Conservation (phyloP, 495 filamentous ascomycete species). For the Immersiella caudata region DNA sequence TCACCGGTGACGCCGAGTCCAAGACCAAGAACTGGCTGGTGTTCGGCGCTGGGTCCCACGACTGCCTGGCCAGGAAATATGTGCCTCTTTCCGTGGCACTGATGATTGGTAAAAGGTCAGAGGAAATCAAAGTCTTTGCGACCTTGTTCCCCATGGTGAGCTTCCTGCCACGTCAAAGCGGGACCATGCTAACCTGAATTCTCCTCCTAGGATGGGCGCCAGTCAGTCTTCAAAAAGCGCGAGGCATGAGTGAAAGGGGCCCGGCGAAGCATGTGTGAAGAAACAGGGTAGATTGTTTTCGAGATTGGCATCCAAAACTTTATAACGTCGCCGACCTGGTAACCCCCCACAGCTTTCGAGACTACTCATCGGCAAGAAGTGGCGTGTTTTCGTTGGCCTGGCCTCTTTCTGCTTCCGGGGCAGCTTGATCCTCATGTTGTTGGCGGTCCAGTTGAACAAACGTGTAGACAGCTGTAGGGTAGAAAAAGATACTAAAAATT, state of each 20-base stretch:
- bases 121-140: constrained; percentile 95
- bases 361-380: neutral
- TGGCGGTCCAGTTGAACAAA: neutral
- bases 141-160: constrained; percentile 90
- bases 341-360: too few relatives aligned
- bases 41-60: constrained; percentile 92
- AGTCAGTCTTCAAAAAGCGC: neutral
- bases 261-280: neutral
- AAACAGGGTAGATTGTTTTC: neutral
- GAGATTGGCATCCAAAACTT: too few relatives aligned
- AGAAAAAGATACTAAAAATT: neutral
- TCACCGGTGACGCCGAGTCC: constrained; percentile 77
- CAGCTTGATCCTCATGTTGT: neutral
- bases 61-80: constrained; percentile 89
- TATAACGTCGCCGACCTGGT: too few relatives aligned
- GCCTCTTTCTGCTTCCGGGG: neutral
- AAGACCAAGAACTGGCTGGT: constrained; percentile 94
- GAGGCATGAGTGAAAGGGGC: too few relatives aligned
- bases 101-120: constrained; percentile 84
- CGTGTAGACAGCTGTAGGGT: neutral
- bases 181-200: too few relatives aligned
- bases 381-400: neutral
- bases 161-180: too few relatives aligned
- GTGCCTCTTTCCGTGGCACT: constrained; percentile 79
- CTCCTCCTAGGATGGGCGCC: neutral